phyloP scores from a whole-genome alignment of 345 rosid genomes.

The Rhizophora mangle region DNA sequence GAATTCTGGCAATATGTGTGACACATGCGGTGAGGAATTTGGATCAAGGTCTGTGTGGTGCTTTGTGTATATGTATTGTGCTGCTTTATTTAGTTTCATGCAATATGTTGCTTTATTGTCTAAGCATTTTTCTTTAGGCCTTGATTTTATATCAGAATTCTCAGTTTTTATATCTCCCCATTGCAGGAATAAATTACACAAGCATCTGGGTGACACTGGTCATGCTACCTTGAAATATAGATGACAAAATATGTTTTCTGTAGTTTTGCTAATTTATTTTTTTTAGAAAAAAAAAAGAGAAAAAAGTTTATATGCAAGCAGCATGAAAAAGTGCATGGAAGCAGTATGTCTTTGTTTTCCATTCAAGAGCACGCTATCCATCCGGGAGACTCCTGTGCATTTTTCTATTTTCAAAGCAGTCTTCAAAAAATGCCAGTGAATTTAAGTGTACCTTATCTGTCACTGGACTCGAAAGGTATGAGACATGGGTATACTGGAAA shows the following conservation, averaged over 20 bases:
- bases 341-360: too few species aligned
- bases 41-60: conserved; percentile 58
- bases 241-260: conserved; percentile 15
- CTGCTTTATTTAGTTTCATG: not conserved
- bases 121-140: not conserved
- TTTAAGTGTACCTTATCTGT: too few species aligned
- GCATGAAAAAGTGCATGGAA: too few species aligned
- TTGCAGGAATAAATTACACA: conserved; percentile 69
- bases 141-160: not conserved
- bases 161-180: not conserved
- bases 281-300: too few species aligned
- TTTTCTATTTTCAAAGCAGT: too few species aligned
- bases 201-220: conserved; percentile 74
- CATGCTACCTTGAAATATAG: conserved; percentile 61
- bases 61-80: not conserved
- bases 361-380: too few species aligned
- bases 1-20: conserved; percentile 55
- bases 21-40: conserved; percentile 77
- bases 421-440: too few species aligned
- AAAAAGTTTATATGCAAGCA: too few species aligned
- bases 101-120: not conserved
- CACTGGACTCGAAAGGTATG: too few species aligned
- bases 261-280: too few species aligned
- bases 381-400: too few species aligned
- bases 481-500: too few species aligned